Evolutionary conservation across 2,329 filamentous ascomycete species (phyloP), one percentile per base, ranked within the genome.

Genomic region (Metarhizium rileyi): DNA sequence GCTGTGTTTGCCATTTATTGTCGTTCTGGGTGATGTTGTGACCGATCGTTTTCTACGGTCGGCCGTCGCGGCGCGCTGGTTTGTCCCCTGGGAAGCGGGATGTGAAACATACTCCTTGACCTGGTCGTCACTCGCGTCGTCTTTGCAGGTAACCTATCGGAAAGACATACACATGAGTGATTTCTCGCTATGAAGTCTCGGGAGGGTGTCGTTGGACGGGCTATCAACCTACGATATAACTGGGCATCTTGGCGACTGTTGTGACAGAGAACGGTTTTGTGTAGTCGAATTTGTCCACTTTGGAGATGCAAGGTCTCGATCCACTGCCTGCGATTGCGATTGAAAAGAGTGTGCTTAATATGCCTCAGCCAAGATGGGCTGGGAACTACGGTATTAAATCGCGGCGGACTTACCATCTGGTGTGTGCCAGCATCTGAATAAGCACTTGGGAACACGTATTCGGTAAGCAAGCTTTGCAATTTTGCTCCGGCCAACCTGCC

Each of bases 111-210:
- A 88, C 85, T 77, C 77, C 46, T 82, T 71, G 56, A 95, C 74
- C 63, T 94, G 74, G 28, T 82, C 80, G 44, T 72, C 63, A 51
- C 79, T 76, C 56, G 84, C 81, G 54, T 82, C 79, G 38, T 81
- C 73, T 70, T 93, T 91, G 69, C 87, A 80, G 50, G 88, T 89
- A 56, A 95, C 81, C 90, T 95, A 49, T 35, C 27, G 5, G 20
- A 12, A 1, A 28, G 16, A 41, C 16, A 14, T 16, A 4, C 16
- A n/a, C 3, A 16, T 6, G 48, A 20, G 14, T 16, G 44, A 54
- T 63, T 30, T 60, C 57, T 48, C 27, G 12, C 10, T 22, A 33
- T 14, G 30, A 14, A 14, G 12, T n/a, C 7, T 14, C 1, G 35
- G 2, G 5, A n/a, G 35, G 16, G 33, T 16, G 16, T 5, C 16